Evolutionary conservation across 768 basidiomycete genomes (phyloP), one percentile per base, ranked within the genome.

Genomic region (Clitopilus passeckerianus): DNA sequence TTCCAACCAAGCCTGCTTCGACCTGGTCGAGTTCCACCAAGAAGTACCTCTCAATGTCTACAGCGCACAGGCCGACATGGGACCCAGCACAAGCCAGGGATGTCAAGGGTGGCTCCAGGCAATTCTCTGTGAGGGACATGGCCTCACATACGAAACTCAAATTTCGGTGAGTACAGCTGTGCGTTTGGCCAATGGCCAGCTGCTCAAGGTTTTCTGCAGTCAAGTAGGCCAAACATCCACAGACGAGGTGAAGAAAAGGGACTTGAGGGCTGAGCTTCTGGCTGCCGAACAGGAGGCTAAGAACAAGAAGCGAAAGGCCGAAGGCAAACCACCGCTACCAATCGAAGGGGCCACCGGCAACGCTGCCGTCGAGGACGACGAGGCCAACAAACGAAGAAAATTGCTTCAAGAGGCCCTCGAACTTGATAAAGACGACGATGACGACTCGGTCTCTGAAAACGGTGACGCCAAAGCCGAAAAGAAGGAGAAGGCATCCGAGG

Each of bases 101-200:
- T 74, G 87, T 93, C 61, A 93, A 92, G 71, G 90, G 91, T 3
- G 93, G 93, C 59, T 95, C 94, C 56, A 86, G 93, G 60, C 93
- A 96, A 69, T 94, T 88, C 76, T 96, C 94, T 5, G 89, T 92
- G 68, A 85, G 91, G 62, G 94, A 97, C 71, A 90, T 98, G 84
- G 93, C 96, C 6, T 81, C 93, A 1, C 91, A 98, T 72, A 99
- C 96, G 1, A 96, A 97, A 74, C 89, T 99, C 66, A 99, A 99
- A 78, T 99, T 99, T 76, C 87, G 96, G 87, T 91, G 60, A 58
- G 83, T 69, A 33, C 46, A 6, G 14, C 23, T 14, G 7, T 23
- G 23, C 56, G 59, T 16, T 27, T 41, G 34, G 20, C 10, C 7
- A 18, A 30, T 34, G 22, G 35, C 57, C 57, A 30, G 23, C 27